A percentile compares a stretch with the other conserved stretches of the same genome.
Evolutionary conservation across 345 rosid species (phyloP).

Genomic region (Populus pruinosa): DNA sequence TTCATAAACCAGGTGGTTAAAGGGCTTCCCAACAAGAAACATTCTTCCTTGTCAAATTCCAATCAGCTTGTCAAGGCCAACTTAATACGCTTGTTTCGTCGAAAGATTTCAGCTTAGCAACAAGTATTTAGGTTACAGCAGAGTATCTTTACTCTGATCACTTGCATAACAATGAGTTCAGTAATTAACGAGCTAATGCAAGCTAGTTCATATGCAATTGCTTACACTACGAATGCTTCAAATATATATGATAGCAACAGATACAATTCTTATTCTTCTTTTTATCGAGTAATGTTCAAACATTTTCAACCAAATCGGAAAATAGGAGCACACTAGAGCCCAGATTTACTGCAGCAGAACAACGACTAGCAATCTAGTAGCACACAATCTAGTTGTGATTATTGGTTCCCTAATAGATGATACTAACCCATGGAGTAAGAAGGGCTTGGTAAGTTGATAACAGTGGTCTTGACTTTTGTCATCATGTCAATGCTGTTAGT

Average conservation of each 20-base stretch:
- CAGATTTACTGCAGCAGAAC: neutral
- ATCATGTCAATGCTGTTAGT: constrained; percentile 97
- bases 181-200: neutral
- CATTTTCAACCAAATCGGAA: neutral
- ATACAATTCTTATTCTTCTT: neutral
- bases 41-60: neutral
- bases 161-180: no score
- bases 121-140: neutral
- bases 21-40: neutral
- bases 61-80: neutral
- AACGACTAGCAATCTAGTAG: neutral
- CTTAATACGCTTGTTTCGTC: no score
- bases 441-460: constrained; percentile 84
- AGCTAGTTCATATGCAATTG: neutral
- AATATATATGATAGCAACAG: neutral
- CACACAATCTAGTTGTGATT: neutral
- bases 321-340: neutral
- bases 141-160: no score
- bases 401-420: neutral
- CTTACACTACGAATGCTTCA: neutral
- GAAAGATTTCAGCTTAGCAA: no score
- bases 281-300: neutral
- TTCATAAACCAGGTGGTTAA: neutral
- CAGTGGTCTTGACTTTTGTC: constrained; percentile 90
- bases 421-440: constrained; percentile 87